Evolutionary conservation across 2,329 filamentous ascomycete species (phyloP).

Genomic region (Thermoascus crustaceus): DNA sequence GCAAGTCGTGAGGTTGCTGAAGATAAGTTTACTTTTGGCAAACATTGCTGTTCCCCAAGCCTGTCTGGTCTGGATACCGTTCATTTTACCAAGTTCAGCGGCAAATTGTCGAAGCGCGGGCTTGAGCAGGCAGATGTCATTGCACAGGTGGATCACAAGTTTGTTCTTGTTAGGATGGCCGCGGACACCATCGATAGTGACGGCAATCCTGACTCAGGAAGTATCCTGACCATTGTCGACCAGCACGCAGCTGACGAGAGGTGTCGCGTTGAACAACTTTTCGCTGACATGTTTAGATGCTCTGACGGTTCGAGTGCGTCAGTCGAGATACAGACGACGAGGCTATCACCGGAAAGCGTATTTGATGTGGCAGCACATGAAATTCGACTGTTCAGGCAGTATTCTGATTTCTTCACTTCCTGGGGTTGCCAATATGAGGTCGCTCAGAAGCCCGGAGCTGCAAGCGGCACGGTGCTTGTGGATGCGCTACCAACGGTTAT

Average conservation of each 20-base stretch:
- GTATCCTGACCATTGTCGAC: slow-evolving; percentile 66
- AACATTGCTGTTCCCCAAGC: slow-evolving; percentile 14
- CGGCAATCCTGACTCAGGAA: slow-evolving; percentile 1
- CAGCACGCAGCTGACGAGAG: slow-evolving; percentile 95
- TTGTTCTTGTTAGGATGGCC: slow-evolving; percentile 62
- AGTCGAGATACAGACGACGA: slow-evolving; percentile 21
- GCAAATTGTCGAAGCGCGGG: slow-evolving; percentile 52
- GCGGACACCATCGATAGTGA: slow-evolving; percentile 4
- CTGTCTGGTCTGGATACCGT: slow-evolving; percentile 15
- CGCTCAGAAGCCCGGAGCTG: slow-evolving; percentile 7
- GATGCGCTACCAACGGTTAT: slow-evolving; percentile 61
- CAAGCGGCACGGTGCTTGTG: slow-evolving; percentile 39
- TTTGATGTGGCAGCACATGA: slow-evolving; percentile 62
- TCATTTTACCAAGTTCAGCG: slow-evolving; percentile 22
- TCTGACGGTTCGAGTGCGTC: slow-evolving; percentile 6
- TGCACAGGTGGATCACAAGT: slow-evolving; percentile 82
- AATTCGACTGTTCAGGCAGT: slow-evolving; percentile 46
- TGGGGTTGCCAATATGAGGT: slow-evolving; percentile 71
- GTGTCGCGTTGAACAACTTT: slow-evolving; percentile 66
- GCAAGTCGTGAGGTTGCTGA: slow-evolving; percentile 9
- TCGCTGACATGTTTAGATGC: slow-evolving; percentile 45
- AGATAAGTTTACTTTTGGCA: slow-evolving; percentile 9
- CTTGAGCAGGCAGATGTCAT: slow-evolving; percentile 59
- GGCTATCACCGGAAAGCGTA: slow-evolving; percentile 45
- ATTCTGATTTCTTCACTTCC: slow-evolving; percentile 50